Base-by-base conservation (phyloP, 2,329 filamentous ascomycete genomes). In the Alternaria ventricosa region DNA sequence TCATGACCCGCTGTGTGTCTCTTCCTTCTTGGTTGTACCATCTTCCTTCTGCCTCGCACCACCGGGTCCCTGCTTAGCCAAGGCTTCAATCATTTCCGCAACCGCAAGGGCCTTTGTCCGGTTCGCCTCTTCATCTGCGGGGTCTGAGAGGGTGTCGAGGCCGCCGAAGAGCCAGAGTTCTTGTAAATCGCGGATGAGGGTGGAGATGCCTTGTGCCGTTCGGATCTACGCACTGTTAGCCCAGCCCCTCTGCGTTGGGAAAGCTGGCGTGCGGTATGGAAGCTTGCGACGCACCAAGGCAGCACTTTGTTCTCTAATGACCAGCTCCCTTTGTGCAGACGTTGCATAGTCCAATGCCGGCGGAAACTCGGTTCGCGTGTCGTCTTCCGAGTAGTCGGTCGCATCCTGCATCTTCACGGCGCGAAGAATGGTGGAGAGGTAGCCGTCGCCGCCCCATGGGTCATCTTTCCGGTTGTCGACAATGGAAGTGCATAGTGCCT, bases 121-220 rank as follows among this genome's bases (percentile, higher is more conserved):
- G 23, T 67, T 71, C 60, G 58, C 57, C 25, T 66, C 71, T 62
- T 74, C 71, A n/a, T 79, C 76, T 22, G 66, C 66, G 7, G 69
- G 64, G 30, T 78, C 70, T 28, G 70, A 66, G 2, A 90, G 74
- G 0, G 87, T 89, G 60, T 89, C 84, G 46, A 91, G 81, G 61
- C 87, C 87, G 4, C 89, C 89, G 70, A 90, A 90, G 6, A 90
- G 81, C 89, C 89, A 91, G 22, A 88, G 82, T 73, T 91, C 89
- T 73, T 91, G 90, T 79, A 91, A 82, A 25, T 85, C 84, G 22
- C 89, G 85, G 25, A 87, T 88, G 13, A 91, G 76, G 12, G 84
- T 84, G 61, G 89, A 83, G 11, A 90, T 81, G 58, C 90, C 88
- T 79, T 91, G 88, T 13, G 86, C 85, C 1, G 87, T 85, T 60